A percentile compares a stretch with the other conserved stretches of the same genome.
phyloP scores from a whole-genome alignment of 345 rosid species.

The Mangifera indica region DNA sequence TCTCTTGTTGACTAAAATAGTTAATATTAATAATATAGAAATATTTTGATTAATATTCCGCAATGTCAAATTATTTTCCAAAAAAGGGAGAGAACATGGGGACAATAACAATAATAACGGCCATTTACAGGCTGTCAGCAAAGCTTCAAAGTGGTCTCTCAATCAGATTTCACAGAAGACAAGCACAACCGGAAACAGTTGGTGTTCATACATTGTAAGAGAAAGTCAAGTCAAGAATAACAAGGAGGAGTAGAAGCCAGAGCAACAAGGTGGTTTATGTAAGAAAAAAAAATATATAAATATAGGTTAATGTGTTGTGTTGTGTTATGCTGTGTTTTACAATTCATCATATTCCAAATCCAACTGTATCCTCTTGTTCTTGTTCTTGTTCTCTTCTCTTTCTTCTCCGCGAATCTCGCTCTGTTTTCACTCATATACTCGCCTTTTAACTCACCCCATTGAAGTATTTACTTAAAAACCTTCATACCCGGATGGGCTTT shows the following conservation, averaged over 20 bases:
- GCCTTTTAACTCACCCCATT: background rate
- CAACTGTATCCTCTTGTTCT: slow-evolving; percentile 45
- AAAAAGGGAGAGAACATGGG: background rate
- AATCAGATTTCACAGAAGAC: background rate
- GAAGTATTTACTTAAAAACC: background rate
- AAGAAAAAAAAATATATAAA: no score
- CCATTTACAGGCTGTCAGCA: slow-evolving; percentile 20
- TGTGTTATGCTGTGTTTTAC: slow-evolving; percentile 30
- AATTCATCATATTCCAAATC: slow-evolving; percentile 43
- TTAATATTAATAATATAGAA: no score
- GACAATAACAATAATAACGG: slow-evolving; percentile 17
- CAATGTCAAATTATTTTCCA: no score
- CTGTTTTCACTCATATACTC: background rate
- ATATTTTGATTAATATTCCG: no score
- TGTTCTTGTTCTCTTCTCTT: slow-evolving; percentile 8
- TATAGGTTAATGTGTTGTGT: no score
- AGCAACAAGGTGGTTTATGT: background rate
- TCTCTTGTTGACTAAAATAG: no score
- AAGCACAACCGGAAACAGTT: background rate
- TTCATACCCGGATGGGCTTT: background rate
- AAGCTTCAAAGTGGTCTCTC: background rate
- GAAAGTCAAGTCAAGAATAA: no score
- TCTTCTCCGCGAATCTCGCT: slow-evolving; percentile 50
- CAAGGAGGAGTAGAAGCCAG: background rate
- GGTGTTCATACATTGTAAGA: no score